These are phyloP conservation scores for Teratosphaeria destructans DNA, from an alignment of 2,329 filamentous ascomycete species.

Conservation along the genomic window DNA sequence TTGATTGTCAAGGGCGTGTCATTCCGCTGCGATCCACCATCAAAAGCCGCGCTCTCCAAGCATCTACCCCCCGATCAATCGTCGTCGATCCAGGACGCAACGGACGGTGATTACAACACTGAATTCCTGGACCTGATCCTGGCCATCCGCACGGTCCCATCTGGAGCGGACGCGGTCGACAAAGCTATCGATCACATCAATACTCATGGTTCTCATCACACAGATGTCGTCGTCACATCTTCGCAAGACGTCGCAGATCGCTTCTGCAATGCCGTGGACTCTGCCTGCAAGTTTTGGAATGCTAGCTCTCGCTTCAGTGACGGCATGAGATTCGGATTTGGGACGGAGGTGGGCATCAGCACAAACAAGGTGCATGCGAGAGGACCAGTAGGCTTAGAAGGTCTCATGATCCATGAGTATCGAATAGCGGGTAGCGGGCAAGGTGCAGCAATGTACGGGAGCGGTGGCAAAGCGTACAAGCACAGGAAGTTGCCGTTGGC, in stretches of 20 bases:
- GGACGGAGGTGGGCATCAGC: conserved; percentile 94
- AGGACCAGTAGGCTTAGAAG: conserved; percentile 87
- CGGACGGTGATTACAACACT: conserved; percentile 66
- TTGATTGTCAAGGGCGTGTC: conserved; percentile 68
- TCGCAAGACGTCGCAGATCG: conserved; percentile 57
- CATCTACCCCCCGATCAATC: conserved; percentile 34
- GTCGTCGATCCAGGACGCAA: conserved; percentile 51
- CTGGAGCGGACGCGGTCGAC: conserved; percentile 36
- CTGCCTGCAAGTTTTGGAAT: conserved; percentile 94
- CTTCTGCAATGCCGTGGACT: conserved; percentile 80
- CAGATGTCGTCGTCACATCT: conserved; percentile 76
- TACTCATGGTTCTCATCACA: conserved; percentile 83
- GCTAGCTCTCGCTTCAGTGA: conserved; percentile 89
- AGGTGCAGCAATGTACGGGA: conserved; percentile 61
- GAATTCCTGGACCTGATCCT: conserved; percentile 81
- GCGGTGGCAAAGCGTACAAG: conserved; percentile 42
- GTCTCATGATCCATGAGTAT: conserved; percentile 96
- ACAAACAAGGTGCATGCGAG: conserved; percentile 97
- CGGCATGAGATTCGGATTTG: conserved; percentile 94
- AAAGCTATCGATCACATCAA: conserved; percentile 85
- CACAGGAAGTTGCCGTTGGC: conserved; percentile 39
- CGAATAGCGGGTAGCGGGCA: conserved; percentile 77
- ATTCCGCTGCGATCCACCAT: conserved; percentile 65
- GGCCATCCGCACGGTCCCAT: conserved; percentile 67
- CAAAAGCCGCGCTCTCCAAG: conserved; percentile 52